Evolutionary conservation across 2,329 filamentous ascomycete genomes (phyloP), one percentile per base, ranked within the genome.

Genomic region (Penicillium paneum): DNA sequence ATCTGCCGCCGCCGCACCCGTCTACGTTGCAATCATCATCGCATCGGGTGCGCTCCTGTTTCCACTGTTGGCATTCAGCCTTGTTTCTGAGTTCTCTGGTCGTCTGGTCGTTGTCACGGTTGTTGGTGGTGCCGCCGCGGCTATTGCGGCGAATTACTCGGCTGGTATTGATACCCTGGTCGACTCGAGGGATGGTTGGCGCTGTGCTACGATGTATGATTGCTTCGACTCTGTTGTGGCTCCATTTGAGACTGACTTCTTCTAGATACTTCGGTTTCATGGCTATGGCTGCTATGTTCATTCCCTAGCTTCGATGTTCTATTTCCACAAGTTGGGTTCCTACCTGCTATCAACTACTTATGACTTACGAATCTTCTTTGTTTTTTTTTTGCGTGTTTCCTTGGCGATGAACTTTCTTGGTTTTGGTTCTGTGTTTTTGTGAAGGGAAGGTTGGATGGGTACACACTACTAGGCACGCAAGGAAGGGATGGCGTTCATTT

Each of bases 21-120:
- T 71, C 41, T 72, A 73, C 43, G 65, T 69, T 39, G 69, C 73
- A 4, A 78, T 80, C 8, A 64, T 77, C 19, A 77, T 80, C 0
- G 70, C 81, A 10, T 80, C 79, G 0, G 72, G 76, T 0, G 78
- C 80, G 0, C 73, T 87, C 2, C 69, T 87, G 6, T 70, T 84
- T 0, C 84, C 85, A 0, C 74, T 86, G 1, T 63, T 87, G 8
- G 78, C 81, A 0, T 88, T 87, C 63, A 69, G 78, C 5, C 74
- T 84, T 21, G 81, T 87, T 19, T 76, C 79, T 0, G 78, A 79
- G 6, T 83, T 86, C 56, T 65, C 80, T 0, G 82, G 80, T 1
- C 78, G 84, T n/a, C 76, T 87, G 59, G 78, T 79, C 0, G 78
- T 87, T 2, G 79, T 84, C 2, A 62, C 79, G 4, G 72, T 86